Conservation (phyloP, 768 basidiomycete genomes). For the Cyclocybe cylindracea region DNA sequence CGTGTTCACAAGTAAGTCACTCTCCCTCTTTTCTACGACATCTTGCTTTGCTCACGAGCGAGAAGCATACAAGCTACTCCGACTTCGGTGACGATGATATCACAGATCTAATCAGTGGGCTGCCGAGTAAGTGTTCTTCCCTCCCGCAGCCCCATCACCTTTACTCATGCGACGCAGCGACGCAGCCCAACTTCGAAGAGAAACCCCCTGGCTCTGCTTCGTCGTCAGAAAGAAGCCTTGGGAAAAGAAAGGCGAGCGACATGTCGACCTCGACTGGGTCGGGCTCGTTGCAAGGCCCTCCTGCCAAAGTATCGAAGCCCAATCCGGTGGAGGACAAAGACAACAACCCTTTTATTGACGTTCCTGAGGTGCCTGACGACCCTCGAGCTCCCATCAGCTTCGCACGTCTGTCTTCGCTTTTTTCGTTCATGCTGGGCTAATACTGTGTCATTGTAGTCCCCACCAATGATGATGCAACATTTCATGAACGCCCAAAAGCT, state of each 20-base stretch:
- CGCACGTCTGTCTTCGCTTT: conserved; percentile 6
- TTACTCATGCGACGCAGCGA: conserved; percentile 2
- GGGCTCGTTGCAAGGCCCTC: background rate
- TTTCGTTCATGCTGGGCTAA: background rate
- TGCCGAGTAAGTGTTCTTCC: conserved; percentile 1
- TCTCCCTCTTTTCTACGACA: background rate
- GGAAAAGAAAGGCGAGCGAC: conserved; percentile 28
- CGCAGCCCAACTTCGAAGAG: conserved; percentile 8
- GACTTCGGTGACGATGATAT: conserved; percentile 25
- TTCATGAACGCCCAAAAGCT: conserved; percentile 29
- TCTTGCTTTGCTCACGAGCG: background rate
- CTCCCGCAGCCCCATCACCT: conserved; percentile 1
- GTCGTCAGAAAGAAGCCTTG: conserved; percentile 20
- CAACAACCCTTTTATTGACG: conserved; percentile 16
- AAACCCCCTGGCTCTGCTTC: conserved; percentile 18
- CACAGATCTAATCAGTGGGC: conserved; percentile 11
- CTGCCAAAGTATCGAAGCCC: conserved; percentile 23
- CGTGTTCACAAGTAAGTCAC: conserved; percentile 12
- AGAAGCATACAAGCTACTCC: conserved; percentile 24
- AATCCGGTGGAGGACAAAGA: conserved; percentile 8
- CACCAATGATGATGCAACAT: conserved; percentile 16
- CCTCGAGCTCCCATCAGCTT: conserved; percentile 14
- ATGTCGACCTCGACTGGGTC: conserved; percentile 19
- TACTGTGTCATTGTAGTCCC: conserved; percentile 17
- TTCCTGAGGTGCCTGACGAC: conserved; percentile 3